These are phyloP conservation scores for Terfezia boudieri DNA, from an alignment of 495 filamentous ascomycete species.

Conservation along the genomic window DNA sequence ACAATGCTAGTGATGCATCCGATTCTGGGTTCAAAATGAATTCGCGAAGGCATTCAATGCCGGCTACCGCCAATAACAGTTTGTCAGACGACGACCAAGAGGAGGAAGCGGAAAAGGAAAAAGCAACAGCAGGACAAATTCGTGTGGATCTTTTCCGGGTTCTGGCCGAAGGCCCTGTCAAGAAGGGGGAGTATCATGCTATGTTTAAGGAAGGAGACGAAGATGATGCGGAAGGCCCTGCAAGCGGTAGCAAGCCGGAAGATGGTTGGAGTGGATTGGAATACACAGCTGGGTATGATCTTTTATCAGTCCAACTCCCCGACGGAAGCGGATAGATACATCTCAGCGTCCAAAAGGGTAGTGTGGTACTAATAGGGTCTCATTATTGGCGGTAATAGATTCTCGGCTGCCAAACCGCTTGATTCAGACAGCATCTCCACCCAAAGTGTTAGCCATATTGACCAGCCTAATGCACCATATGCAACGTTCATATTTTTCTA, in stretches of 20 bases:
- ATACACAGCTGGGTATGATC: constrained; percentile 54
- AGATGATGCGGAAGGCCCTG: constrained; percentile 41
- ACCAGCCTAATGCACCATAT: constrained; percentile 84
- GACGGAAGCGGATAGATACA: constrained; percentile 2
- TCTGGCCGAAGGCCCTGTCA: constrained; percentile 86
- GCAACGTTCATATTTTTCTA: constrained; percentile 97
- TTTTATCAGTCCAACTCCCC: constrained; percentile 5
- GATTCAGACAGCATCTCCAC: constrained; percentile 96
- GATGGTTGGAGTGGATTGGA: constrained; percentile 38
- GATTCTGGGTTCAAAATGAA: constrained; percentile 42
- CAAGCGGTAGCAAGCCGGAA: constrained; percentile 9
- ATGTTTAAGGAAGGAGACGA: constrained; percentile 96
- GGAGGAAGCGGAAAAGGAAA: constrained; percentile 70
- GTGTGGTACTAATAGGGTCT: too few relatives aligned
- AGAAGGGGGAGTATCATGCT: constrained; percentile 88
- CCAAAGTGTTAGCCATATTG: constrained; percentile 95
- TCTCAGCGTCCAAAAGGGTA: constrained; percentile 5
- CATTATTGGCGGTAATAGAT: constrained; percentile 30
- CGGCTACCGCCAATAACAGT: constrained; percentile 27
- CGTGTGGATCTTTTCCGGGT: constrained; percentile 94
- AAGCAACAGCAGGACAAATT: constrained; percentile 91
- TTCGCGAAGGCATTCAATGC: constrained; percentile 29
- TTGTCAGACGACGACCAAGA: constrained; percentile 55
- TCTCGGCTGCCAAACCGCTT: constrained; percentile 89
- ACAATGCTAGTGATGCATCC: constrained; percentile 50